Percentiles rank a stretch among this genome's conserved stretches.
These are phyloP conservation scores for Nigrograna mackinnonii DNA, from an alignment of 2,329 filamentous ascomycete genomes.

Conservation along the genomic window DNA sequence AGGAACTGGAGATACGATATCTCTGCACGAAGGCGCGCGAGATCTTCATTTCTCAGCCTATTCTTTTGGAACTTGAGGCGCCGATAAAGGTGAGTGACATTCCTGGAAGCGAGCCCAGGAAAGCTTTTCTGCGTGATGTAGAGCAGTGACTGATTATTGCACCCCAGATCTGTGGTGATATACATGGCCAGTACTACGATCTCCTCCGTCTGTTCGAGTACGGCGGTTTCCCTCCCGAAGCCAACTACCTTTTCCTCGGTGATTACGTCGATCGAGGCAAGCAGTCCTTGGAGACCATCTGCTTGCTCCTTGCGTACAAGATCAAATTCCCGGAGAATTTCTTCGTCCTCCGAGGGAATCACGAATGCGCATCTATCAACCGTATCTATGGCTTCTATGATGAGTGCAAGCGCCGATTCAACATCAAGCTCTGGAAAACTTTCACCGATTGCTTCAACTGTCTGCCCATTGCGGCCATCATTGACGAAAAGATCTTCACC, in stretches of 20 bases:
- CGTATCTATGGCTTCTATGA: conserved; percentile 99
- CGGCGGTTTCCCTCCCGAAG: conserved; percentile 95
- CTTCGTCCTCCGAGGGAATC: conserved; percentile 97
- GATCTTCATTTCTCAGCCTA: conserved; percentile 99
- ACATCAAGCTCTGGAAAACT: conserved; percentile 99
- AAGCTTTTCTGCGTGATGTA: no score
- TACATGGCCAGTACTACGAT: conserved; percentile 99
- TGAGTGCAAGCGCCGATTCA: conserved; percentile 98
- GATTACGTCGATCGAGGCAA: conserved; percentile 99
- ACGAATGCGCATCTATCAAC: conserved; percentile 98
- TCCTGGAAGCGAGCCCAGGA: no score
- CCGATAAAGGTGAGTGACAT: conserved; percentile 89
- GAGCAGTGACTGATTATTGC: no score
- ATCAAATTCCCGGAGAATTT: conserved; percentile 99
- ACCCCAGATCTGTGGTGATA: conserved; percentile 92
- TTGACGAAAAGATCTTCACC: conserved; percentile 99
- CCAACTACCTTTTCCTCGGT: conserved; percentile 98
- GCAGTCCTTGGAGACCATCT: conserved; percentile 98
- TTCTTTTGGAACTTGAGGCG: conserved; percentile 94
- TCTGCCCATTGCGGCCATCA: conserved; percentile 95
- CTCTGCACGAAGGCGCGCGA: conserved; percentile 98
- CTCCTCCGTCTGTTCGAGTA: conserved; percentile 97
- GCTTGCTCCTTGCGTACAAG: conserved; percentile 95
- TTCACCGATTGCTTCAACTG: conserved; percentile 99
- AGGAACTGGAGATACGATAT: conserved; percentile 94